Evolutionary conservation across 2,329 filamentous ascomycete genomes (phyloP), one percentile per base, ranked within the genome.

Genomic region (Aspergillus intermedius): DNA sequence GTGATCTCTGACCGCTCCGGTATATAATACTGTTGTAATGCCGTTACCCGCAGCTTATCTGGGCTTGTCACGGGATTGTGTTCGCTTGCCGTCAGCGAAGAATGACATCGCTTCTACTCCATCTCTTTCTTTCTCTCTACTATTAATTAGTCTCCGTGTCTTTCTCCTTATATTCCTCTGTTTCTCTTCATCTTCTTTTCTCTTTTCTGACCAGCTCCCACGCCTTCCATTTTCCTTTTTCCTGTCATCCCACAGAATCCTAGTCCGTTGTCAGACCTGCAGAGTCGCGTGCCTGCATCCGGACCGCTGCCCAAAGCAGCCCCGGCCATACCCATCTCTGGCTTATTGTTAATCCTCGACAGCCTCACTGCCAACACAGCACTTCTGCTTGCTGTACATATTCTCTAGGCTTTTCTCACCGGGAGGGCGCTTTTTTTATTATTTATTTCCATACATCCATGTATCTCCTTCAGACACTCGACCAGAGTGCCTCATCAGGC

Each of bases 401-500:
- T 40, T 15, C 19, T 12, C 15, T 21, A 15, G 19, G 19, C 17
- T 37, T 12, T 19, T 28, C 22, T 22, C 22, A 37, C 15, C 23
- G 22, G 25, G 39, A 23, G 45, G 21, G 40, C 8, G 22, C 10
- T 43, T 41, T 34, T 19, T 44, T 28, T 13, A 12, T 21, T 19
- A 12, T 40, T 40, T 40, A 3, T 22, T 40, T 40, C 35, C n/a
- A 5, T 45, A 41, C 50, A 63, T 62, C 60, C 58, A 70, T 70
- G 67, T 70, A 67, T 66, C 65, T 70, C 59, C 65, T 51, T 44
- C 66, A 69, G 58, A 60, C 50, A 5, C 63, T 69, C 55, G 66
- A 70, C 49, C 66, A 68, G 55, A 69, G 65, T 61, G 66, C 67
- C 62, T 70, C 65, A 22, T 61, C 66, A 46, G 67, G 67, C 61